Percentiles rank a stretch among this genome's conserved stretches.
phyloP scores from a whole-genome alignment of 2,329 filamentous ascomycete species.

The Reticulascus tulasneorum region DNA sequence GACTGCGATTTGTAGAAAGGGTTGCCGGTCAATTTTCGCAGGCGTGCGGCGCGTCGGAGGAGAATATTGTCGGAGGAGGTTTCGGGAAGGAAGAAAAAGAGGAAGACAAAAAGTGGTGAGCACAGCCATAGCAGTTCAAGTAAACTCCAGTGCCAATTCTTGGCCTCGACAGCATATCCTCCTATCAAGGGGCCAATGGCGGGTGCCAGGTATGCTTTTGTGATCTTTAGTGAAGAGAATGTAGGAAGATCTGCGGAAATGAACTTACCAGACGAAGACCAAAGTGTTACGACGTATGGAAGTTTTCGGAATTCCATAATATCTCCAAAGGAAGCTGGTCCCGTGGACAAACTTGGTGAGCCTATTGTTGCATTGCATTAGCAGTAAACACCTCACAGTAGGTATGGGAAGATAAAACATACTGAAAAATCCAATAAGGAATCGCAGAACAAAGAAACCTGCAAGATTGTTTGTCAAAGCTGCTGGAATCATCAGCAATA shows the following conservation, averaged over 20 bases:
- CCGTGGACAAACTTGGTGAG: slow-evolving; percentile 6
- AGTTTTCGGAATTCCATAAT: slow-evolving; percentile 7
- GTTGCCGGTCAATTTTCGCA: slow-evolving; percentile 15
- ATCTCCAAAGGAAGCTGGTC: slow-evolving; percentile 4
- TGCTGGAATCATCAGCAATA: slow-evolving; percentile 9
- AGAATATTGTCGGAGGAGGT: slow-evolving; percentile 19
- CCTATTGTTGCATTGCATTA: slow-evolving; percentile 20
- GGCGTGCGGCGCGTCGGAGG: slow-evolving; percentile 13
- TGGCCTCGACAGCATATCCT: slow-evolving; percentile 8
- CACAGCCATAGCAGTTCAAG: slow-evolving; percentile 18
- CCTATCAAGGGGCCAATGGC: slow-evolving; percentile 11
- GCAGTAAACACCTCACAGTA: too few relatives aligned
- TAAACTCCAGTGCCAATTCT: slow-evolving; percentile 18
- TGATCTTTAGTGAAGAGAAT: too few relatives aligned
- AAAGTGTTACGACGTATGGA: slow-evolving; percentile 4
- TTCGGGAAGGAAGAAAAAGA: slow-evolving; percentile 21
- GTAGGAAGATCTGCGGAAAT: too few relatives aligned
- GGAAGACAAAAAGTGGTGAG: slow-evolving; percentile 7
- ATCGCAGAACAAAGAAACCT: slow-evolving; percentile 16
- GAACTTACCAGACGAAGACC: slow-evolving; percentile 6
- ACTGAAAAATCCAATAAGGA: slow-evolving; percentile 18
- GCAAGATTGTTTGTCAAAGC: slow-evolving; percentile 11
- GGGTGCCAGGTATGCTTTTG: too few relatives aligned
- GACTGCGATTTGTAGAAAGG: slow-evolving; percentile 4
- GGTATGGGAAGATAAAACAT: too few relatives aligned